Evolutionary conservation across 2,329 filamentous ascomycete species (phyloP).

Genomic region (Septoria linicola): DNA sequence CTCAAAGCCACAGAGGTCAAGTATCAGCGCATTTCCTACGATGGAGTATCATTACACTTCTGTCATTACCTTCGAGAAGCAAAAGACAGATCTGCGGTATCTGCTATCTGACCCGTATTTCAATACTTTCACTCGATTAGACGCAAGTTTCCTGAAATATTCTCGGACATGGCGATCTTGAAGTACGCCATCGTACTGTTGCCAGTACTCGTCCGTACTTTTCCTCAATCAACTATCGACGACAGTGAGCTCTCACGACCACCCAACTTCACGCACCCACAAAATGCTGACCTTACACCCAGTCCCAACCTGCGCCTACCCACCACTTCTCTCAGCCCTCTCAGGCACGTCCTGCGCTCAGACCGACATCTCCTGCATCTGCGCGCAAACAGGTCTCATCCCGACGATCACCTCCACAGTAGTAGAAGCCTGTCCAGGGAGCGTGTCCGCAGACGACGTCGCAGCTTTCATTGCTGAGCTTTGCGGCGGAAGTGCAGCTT

Average conservation of each 20-base stretch:
- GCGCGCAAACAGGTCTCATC: slow-evolving; percentile 18
- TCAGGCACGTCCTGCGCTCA: slow-evolving; percentile 17
- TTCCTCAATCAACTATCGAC: slow-evolving; percentile 16
- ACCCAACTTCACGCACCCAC: neutral
- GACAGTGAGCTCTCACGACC: neutral
- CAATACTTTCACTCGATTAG: too few species aligned
- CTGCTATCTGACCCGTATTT: too few species aligned
- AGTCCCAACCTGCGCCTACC: slow-evolving; percentile 24
- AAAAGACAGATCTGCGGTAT: too few species aligned
- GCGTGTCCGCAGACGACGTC: slow-evolving; percentile 9
- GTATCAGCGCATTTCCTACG: too few species aligned
- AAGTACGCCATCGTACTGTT: slow-evolving; percentile 11
- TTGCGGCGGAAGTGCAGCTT: slow-evolving; percentile 3
- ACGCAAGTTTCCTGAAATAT: too few species aligned
- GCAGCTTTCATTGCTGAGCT: slow-evolving; percentile 9
- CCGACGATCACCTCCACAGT: slow-evolving; percentile 14
- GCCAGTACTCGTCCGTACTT: slow-evolving; percentile 12
- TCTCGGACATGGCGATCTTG: slow-evolving; percentile 10
- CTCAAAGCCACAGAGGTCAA: too few species aligned
- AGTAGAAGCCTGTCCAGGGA: slow-evolving; percentile 16
- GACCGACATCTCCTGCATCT: slow-evolving; percentile 21
- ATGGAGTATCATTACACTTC: too few species aligned
- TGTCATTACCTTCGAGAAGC: too few species aligned
- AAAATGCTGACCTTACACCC: neutral
- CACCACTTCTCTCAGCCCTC: slow-evolving; percentile 17